phyloP scores from a whole-genome alignment of 225 moss, liverwort and hornwort genomes.

The Thuidium tamariscinum region DNA sequence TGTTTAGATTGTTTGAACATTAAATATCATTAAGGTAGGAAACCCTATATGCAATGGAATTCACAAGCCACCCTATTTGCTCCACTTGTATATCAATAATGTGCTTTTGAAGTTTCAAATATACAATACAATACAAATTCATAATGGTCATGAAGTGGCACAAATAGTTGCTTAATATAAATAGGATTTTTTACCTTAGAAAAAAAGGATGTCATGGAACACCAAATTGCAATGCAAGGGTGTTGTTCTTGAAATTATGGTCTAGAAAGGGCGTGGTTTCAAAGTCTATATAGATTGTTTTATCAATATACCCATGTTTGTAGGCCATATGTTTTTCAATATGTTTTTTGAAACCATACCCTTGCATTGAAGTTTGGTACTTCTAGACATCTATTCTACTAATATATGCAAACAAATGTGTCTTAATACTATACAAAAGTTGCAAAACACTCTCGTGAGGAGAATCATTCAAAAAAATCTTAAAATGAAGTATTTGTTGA shows the following conservation, averaged over 20 bases:
- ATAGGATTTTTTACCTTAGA: neutral
- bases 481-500: neutral
- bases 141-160: neutral
- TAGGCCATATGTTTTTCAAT: fast-evolving
- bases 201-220: neutral
- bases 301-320: fast-evolving
- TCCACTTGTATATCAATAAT: neutral
- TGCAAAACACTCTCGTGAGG: neutral
- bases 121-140: too few species aligned
- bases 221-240: neutral
- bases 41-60: too few species aligned
- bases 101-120: neutral
- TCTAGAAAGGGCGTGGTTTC: fast-evolving
- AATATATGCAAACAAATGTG: neutral
- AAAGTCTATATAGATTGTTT: neutral
- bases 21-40: neutral
- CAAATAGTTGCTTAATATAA: fast-evolving
- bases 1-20: neutral
- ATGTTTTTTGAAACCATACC: neutral
- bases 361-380: neutral
- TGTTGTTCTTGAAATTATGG: neutral
- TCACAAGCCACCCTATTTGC: neutral
- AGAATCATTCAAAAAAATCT: neutral
- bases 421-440: neutral
- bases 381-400: neutral